phyloP scores from a whole-genome alignment of 352 stramenopile species.

The Phytophthora chlamydospora region DNA sequence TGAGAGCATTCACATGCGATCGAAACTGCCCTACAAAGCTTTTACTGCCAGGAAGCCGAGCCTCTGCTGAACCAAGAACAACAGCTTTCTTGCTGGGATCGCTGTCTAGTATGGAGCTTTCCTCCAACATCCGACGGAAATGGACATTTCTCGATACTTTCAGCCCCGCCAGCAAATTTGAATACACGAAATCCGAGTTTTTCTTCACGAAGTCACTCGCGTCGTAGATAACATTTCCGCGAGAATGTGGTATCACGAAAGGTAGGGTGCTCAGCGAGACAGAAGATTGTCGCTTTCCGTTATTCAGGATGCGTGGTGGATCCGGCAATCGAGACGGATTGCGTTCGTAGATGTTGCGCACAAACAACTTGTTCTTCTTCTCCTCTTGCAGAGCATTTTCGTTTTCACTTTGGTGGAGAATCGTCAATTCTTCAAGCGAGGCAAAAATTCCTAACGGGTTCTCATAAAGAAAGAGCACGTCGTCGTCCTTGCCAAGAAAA shows the following conservation, averaged over 20 bases:
- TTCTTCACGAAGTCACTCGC: slow-evolving; percentile 72
- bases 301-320: slow-evolving; percentile 23
- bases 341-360: slow-evolving; percentile 67
- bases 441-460: slow-evolving; percentile 63
- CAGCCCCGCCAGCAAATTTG: slow-evolving; percentile 42
- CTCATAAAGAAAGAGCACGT: slow-evolving; percentile 55
- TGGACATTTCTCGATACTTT: slow-evolving; percentile 31
- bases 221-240: slow-evolving; percentile 60
- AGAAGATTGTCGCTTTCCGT: slow-evolving; percentile 8
- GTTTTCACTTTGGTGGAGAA: slow-evolving; percentile 67
- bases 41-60: slow-evolving; percentile 22
- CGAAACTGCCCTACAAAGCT: slow-evolving; percentile 54
- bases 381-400: slow-evolving; percentile 48
- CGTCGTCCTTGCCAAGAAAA: slow-evolving; percentile 12
- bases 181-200: slow-evolving; percentile 65
- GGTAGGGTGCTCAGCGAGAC: slow-evolving; percentile 24
- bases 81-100: slow-evolving; percentile 1
- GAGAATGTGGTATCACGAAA: slow-evolving; percentile 59
- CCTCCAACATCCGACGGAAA: slow-evolving; percentile 39
- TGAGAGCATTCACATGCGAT: slow-evolving; percentile 39
- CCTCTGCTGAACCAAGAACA: background rate
- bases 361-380: slow-evolving; percentile 72
- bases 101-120: background rate
- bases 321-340: slow-evolving; percentile 38
- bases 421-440: slow-evolving; percentile 70